Conservation (phyloP, 805 yeast species). For the Tetrapisispora iriomotensis region DNA sequence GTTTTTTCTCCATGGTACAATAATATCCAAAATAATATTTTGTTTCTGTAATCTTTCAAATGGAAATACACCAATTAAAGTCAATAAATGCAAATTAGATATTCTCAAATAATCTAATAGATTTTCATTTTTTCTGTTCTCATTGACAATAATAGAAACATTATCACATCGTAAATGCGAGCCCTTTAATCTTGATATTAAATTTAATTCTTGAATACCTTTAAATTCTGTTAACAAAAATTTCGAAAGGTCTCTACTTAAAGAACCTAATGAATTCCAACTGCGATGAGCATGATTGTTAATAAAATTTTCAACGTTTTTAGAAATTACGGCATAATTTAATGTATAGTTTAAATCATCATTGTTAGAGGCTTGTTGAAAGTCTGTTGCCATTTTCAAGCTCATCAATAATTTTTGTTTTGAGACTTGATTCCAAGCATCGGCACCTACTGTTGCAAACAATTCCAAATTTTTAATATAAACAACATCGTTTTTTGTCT, state of each 20-base stretch:
- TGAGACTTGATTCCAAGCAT: slow-evolving; percentile 60
- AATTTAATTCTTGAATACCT: slow-evolving; percentile 15
- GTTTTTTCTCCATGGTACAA: slow-evolving; percentile 34
- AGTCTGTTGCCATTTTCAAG: slow-evolving; percentile 53
- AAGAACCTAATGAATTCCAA: slow-evolving; percentile 28
- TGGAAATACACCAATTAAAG: slow-evolving; percentile 88
- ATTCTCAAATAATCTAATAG: slow-evolving; percentile 30
- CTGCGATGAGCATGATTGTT: slow-evolving; percentile 22
- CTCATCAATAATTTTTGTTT: slow-evolving; percentile 59
- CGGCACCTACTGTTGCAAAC: slow-evolving; percentile 58
- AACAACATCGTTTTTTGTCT: slow-evolving; percentile 17
- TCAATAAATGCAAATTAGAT: slow-evolving; percentile 45
- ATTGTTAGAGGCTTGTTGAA: slow-evolving; percentile 60
- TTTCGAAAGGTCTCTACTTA: slow-evolving; percentile 39
- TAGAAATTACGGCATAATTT: slow-evolving; percentile 78
- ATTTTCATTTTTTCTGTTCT: slow-evolving; percentile 1
- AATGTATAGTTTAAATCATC: slow-evolving; percentile 78
- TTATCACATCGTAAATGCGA: slow-evolving; percentile 28
- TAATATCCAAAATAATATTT: slow-evolving; percentile 51
- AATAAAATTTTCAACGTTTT: slow-evolving; percentile 49
- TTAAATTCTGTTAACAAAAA: slow-evolving; percentile 32
- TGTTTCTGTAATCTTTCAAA: slow-evolving; percentile 81
- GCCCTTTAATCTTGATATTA: slow-evolving; percentile 15
- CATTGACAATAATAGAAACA: slow-evolving; percentile 10
- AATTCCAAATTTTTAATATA: slow-evolving; percentile 49